phyloP scores from a whole-genome alignment of 2,329 filamentous ascomycete genomes.

The Ophiostoma himal-ulmi region DNA sequence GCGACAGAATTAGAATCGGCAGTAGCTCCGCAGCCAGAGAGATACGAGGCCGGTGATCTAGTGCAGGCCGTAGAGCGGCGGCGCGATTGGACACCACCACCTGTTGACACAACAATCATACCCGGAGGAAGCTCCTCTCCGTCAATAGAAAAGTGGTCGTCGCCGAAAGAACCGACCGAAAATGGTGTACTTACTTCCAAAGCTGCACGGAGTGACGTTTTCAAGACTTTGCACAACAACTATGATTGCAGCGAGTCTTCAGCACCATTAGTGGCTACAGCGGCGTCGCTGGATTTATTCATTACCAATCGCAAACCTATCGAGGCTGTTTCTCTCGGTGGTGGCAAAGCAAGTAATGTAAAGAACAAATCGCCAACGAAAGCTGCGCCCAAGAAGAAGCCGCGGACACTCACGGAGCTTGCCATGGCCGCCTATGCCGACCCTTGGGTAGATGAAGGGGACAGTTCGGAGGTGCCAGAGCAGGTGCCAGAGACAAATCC shows the following conservation, averaged over 20 bases:
- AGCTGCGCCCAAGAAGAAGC: constrained; percentile 58
- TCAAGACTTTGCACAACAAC: constrained; percentile 40
- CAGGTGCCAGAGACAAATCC: background rate
- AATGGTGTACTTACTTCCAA: constrained; percentile 11
- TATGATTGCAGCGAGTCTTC: constrained; percentile 20
- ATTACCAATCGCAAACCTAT: constrained; percentile 53
- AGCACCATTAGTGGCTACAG: constrained; percentile 11
- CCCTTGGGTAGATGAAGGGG: background rate
- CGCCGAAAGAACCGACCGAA: constrained; percentile 21
- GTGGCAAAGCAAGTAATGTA: constrained; percentile 25
- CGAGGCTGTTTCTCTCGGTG: constrained; percentile 41
- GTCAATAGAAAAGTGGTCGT: constrained; percentile 30
- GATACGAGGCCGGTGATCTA: constrained; percentile 16
- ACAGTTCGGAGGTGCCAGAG: background rate
- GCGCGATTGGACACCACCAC: constrained; percentile 62
- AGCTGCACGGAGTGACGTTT: constrained; percentile 31
- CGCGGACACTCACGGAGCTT: constrained; percentile 70
- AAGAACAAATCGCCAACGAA: constrained; percentile 39
- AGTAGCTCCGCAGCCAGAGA: background rate
- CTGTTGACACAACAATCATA: constrained; percentile 21
- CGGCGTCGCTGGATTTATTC: constrained; percentile 27
- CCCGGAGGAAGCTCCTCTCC: constrained; percentile 33
- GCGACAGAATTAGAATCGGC: no score
- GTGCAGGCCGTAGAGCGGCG: constrained; percentile 52
- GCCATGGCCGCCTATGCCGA: constrained; percentile 64